Evolutionary conservation across 257 asterid species (phyloP), one percentile per base, ranked within the genome.

Genomic region (Paraleonurus japonicus): DNA sequence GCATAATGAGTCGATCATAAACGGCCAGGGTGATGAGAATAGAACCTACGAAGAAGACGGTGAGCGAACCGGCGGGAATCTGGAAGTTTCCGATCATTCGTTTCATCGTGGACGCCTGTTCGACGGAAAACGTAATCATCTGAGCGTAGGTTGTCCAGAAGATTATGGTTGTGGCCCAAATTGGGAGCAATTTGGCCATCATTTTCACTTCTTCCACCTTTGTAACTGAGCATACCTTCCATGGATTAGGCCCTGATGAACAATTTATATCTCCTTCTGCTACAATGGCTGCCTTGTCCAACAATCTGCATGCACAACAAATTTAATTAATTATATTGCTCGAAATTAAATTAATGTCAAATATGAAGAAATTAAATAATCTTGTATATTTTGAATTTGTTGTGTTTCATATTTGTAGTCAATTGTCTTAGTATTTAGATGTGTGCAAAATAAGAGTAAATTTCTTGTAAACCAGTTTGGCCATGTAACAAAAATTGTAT

Each of bases 61-160:
- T 84, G 80, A 94, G 91, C 0, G 97, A 94, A 27, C 96, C 98
- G 1, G 98, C 92, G 1, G 98, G 98, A 20, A 94, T 94, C 72
- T 79, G 75, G 74, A 94, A 94, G 2, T 24, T 61, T 32, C 92
- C 96, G 5, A 90, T 32, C 1, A 75, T 39, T 76, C 98, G 77
- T 15, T 86, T 67, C 98, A 94, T 94, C 69, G 98, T 87, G 50
- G 91, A 78, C 0, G 98, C 98, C 80, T 94, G 98, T 58, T 87
- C 87, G 8, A 94, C 98, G 0, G 97, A 94, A 72, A 90, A 94
- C 6, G 97, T 90, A 9, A 91, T 94, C 97, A 94, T 89, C 79
- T 94, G 97, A 7, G 98, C 98, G 47, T 90, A 94, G 7, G 86
- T 85, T 22, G 98, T 94, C 98, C 98, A 94, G 78, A 94, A 94